Percentiles rank a stretch among this genome's conserved stretches.
Conservation (phyloP, 495 filamentous ascomycete species). For the Xylaria nigripes region DNA sequence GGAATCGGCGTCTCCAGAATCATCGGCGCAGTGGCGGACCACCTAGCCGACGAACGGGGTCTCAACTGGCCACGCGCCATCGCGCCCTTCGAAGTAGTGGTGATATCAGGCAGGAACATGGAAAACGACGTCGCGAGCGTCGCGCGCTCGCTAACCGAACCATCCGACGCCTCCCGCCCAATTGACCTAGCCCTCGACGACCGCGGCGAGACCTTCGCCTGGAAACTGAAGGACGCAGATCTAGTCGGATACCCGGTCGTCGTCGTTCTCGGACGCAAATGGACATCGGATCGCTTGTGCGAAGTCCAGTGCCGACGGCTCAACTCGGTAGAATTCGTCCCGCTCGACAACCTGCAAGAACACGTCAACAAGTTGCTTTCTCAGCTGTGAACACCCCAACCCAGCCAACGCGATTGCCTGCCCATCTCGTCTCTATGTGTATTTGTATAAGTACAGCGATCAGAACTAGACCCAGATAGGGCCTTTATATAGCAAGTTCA, state of each 20-base stretch:
- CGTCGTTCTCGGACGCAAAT: conserved; percentile 65
- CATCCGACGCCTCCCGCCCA: conserved; percentile 16
- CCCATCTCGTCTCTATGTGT: too few relatives aligned
- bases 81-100: conserved; percentile 73
- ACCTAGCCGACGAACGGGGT: conserved; percentile 61
- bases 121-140: conserved; percentile 48
- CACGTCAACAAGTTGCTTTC: conserved; percentile 37
- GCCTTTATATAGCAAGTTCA: too few relatives aligned
- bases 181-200: conserved; percentile 71
- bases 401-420: too few relatives aligned
- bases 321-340: conserved; percentile 17
- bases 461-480: too few relatives aligned
- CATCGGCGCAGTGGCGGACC: conserved; percentile 74
- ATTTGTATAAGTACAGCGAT: too few relatives aligned
- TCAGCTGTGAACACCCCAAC: conserved; percentile 24
- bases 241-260: conserved; percentile 81
- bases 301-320: conserved; percentile 73
- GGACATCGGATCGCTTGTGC: conserved; percentile 52
- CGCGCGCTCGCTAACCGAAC: conserved; percentile 45
- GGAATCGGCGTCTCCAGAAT: conserved; percentile 91
- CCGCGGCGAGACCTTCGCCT: conserved; percentile 57
- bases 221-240: conserved; percentile 86
- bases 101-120: conserved; percentile 49
- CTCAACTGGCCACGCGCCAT: conserved; percentile 84
- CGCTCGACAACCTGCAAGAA: conserved; percentile 20